Conservation (phyloP, 2,329 filamentous ascomycete genomes). For the Apiospora aurea region DNA sequence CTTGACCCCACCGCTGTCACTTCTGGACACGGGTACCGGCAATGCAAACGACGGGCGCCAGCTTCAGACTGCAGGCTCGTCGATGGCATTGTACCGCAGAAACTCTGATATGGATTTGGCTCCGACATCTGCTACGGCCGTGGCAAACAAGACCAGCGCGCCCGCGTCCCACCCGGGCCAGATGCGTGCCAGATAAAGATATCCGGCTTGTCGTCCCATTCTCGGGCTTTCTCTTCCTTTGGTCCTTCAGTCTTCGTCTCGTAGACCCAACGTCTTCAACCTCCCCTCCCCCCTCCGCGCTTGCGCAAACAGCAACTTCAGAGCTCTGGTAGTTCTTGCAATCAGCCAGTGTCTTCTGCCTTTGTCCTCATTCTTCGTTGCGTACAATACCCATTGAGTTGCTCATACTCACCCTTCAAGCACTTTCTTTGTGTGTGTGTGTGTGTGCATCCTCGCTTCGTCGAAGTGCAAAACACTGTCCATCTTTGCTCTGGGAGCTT, state of each 20-base stretch:
- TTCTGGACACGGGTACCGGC: constrained; percentile 18
- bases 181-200: constrained; percentile 25
- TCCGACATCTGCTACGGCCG: neutral
- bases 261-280: constrained; percentile 37
- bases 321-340: constrained; percentile 58
- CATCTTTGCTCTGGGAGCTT: constrained; percentile 22
- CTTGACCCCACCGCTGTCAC: constrained; percentile 4
- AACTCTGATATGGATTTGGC: neutral
- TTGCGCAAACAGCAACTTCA: constrained; percentile 41
- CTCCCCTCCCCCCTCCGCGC: constrained; percentile 34
- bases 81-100: constrained; percentile 12
- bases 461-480: neutral
- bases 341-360: constrained; percentile 37
- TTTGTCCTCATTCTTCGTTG: constrained; percentile 5
- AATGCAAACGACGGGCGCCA: neutral
- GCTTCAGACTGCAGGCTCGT: constrained; percentile 5
- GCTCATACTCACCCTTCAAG: neutral
- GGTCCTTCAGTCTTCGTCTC: constrained; percentile 37
- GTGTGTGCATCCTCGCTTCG: neutral
- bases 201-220: constrained; percentile 27
- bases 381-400: neutral
- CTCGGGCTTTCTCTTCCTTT: constrained; percentile 33
- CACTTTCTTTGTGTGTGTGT: constrained; percentile 11
- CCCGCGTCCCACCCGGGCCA: neutral
- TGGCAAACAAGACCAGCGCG: neutral